These are phyloP conservation scores for Myriosclerotinia duriaeana DNA, from an alignment of 2,329 filamentous ascomycete genomes.

Conservation along the genomic window DNA sequence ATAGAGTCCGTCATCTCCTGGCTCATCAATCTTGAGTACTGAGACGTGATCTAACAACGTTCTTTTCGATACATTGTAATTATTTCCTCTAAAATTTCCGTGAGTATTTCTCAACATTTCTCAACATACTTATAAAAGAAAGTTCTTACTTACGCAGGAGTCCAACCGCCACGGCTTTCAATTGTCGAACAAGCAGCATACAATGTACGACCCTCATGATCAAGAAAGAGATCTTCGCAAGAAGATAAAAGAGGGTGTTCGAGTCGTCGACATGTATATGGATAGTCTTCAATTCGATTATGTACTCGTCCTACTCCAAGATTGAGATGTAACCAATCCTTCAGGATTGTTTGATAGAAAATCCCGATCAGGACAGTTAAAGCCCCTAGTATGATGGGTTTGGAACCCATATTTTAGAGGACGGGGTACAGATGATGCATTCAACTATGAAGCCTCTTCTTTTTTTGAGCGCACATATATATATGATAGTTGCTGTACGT, in stretches of 20 bases:
- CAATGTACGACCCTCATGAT: slow-evolving; percentile 34
- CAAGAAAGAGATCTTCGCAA: slow-evolving; percentile 39
- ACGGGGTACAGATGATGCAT: neutral
- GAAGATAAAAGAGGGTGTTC: slow-evolving; percentile 32
- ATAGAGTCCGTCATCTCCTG: slow-evolving; percentile 31
- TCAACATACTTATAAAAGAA: neutral
- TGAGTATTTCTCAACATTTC: neutral
- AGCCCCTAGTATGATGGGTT: neutral
- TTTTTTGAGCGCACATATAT: neutral
- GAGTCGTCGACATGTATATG: slow-evolving; percentile 33
- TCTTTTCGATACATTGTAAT: neutral
- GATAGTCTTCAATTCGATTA: slow-evolving; percentile 41
- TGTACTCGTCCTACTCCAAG: slow-evolving; percentile 40
- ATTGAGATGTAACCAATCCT: slow-evolving; percentile 36
- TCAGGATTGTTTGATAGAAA: slow-evolving; percentile 40
- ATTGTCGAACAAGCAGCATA: slow-evolving; percentile 35
- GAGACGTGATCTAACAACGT: slow-evolving; percentile 10
- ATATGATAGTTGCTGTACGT: neutral
- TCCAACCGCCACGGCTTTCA: neutral
- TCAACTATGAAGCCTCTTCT: neutral
- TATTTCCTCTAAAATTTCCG: neutral
- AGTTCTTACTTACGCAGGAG: neutral
- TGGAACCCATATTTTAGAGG: neutral
- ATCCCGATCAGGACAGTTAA: slow-evolving; percentile 16
- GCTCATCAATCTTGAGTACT: slow-evolving; percentile 31